Evolutionary conservation across 257 asterid genomes (phyloP).

Genomic region (Jasminum sambac): DNA sequence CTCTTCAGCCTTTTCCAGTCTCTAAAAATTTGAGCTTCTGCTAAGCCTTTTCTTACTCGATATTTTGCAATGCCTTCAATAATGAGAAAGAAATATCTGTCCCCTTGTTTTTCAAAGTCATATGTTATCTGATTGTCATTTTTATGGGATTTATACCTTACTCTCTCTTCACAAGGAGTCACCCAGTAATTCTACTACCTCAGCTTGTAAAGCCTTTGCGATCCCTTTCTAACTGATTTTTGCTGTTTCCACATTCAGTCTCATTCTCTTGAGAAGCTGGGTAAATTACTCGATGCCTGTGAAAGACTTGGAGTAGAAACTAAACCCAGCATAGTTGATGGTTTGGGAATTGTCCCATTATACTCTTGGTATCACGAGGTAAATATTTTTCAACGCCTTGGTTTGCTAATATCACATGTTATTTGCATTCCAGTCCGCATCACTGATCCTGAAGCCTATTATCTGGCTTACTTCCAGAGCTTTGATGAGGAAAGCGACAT

Average conservation of each 20-base stretch:
- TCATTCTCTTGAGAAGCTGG: conserved; percentile 75
- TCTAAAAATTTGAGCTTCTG: not conserved
- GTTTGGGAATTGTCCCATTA: conserved; percentile 69
- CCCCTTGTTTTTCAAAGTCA: not conserved
- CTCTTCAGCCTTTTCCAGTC: not conserved
- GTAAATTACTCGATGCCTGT: conserved; percentile 62
- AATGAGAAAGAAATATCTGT: not conserved
- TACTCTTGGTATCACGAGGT: conserved; percentile 97
- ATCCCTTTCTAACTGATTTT: conserved; percentile 1
- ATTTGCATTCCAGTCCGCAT: conserved; percentile 19
- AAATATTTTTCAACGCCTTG: conserved; percentile 8
- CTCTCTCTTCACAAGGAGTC: not conserved
- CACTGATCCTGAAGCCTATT: conserved; percentile 4
- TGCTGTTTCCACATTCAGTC: conserved; percentile 35
- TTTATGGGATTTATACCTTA: not conserved
- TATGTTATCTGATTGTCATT: not conserved
- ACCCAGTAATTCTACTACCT: not conserved
- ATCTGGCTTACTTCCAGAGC: conserved; percentile 48
- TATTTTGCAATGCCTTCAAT: not conserved
- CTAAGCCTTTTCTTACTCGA: not conserved
- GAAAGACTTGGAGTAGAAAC: conserved; percentile 68
- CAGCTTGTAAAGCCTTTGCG: not conserved
- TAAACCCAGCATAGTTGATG: conserved; percentile 56
- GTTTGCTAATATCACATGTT: not conserved
- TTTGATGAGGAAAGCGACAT: conserved; percentile 82